Base-by-base conservation (phyloP, 352 stramenopile genomes). In the Globisporangium irregulare region DNA sequence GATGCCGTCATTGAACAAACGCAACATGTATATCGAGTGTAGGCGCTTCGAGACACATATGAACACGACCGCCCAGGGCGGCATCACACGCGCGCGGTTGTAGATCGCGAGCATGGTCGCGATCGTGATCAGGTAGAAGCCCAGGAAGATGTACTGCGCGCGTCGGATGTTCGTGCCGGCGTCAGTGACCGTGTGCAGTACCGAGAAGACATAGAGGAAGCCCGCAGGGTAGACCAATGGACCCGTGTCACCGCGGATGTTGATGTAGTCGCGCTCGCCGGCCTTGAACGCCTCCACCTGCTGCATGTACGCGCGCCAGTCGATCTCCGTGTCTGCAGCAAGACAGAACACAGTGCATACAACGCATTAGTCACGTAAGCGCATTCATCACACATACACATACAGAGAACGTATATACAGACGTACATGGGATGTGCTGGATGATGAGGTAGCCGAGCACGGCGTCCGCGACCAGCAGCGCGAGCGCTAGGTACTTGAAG, bases 261-360 rank as follows among this genome's bases (percentile, higher is more conserved):
- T 90, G 36, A 89, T 60, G 79, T 99, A 99, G 79, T 99, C 89
- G 34, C 91, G 86, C 75, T 99, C 95, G 66, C 97, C 97, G 51
- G 84, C 79, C 50, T 98, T 86, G 73, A 98, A 97, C 34, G 86
- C 73, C 66, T 90, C 84, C 29, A 99, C 97, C 78, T 99, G 94
- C 84, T 99, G 84, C 97, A 99, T 99, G 84, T 99, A 99, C 18
- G 98, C 97, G 69, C 92, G 86, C 97, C 97, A 99, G 80, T 99
- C 98, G 72, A 99, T 99, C 82, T 99, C 97, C 48, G 98, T 99
- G 82, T 99, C 84, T 92, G 46, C 22, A 56, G 18, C 6, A 12
- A 48, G 32, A 36, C 10, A 9, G 12, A n/a, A 2, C 5, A 9
- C 32, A 55, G 27, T 32, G 27, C 3, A 68, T 22, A 6, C 22